Base-by-base conservation (phyloP, 2,329 filamentous ascomycete species). In the Claviceps pazoutovae region DNA sequence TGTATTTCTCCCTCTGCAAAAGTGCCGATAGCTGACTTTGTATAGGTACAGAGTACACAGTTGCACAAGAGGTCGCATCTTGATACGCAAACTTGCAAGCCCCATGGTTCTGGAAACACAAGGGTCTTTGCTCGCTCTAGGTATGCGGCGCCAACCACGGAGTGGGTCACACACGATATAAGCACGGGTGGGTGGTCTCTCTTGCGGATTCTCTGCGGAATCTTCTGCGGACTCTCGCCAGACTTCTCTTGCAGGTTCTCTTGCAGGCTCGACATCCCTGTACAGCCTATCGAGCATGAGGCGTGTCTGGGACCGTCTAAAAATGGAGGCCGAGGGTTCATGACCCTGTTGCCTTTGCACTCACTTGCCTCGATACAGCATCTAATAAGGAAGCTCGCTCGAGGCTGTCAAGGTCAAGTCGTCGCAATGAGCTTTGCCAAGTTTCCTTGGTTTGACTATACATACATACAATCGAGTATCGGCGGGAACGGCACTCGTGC, bases 61-160 rank as follows among this genome's bases (percentile, higher is more conserved):
- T 49, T 34, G 34, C 48, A 50, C 51, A 34, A 34, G 36, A 41
- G 16, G 51, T 53, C 51, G 43, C 48, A 50, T 47, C 26, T 50
- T 21, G 48, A 53, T 17, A 53, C 48, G 37, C 37, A 43, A 39
- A 30, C n/a, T 30, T 37, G 23, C 41, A 47, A 46, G 36, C 34
- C 30, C 23, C 30, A 21, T 34, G 17, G 21, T 11, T 45, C 36
- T 41, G 19, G 47, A 49, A 23, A 16, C 41, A 52, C 51, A 46
- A 36, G 46, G 38, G 44, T 36, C 37, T 37, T 48, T 38, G 26
- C 45, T 43, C 23, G 26, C 45, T 43, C 23, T 30, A 42, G 21
- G 14, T 30, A 26, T 19, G 46, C 34, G 30, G 46, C 1, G 17
- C 19, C 36, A n/a, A 23, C 34, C 36, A 37, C 13, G 13, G n/a